Conservation (phyloP, 345 rosid genomes). For the Acer saccharum region DNA sequence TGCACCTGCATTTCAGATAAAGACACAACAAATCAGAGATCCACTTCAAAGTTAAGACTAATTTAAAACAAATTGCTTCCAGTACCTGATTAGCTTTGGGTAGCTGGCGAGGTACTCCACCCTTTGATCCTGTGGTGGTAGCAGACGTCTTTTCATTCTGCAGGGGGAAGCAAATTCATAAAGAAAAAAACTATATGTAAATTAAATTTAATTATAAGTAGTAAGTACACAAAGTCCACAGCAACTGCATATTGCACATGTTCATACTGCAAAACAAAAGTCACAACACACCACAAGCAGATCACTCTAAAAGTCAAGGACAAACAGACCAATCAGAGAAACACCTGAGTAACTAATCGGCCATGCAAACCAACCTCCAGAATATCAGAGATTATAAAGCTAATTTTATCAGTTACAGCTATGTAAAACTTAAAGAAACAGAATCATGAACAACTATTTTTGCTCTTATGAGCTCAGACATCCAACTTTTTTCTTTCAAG, state of each 20-base stretch:
- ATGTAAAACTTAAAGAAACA: not conserved
- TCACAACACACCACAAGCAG: not conserved
- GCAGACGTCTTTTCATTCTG: conserved; percentile 61
- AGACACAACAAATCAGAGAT: conserved; percentile 8
- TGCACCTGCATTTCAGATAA: conserved; percentile 41
- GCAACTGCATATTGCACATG: not conserved
- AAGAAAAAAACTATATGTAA: conserved; percentile 7
- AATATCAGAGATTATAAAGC: not conserved
- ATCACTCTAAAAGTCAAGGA: not conserved
- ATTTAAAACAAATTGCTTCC: not conserved
- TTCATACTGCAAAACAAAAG: not conserved
- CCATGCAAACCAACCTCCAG: not conserved
- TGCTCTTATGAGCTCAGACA: not conserved
- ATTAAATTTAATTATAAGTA: not conserved
- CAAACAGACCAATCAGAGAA: not conserved
- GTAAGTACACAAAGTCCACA: not conserved
- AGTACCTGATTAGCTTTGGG: conserved; percentile 60
- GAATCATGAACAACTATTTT: not conserved
- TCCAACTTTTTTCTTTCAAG: not conserved
- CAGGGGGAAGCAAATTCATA: conserved; percentile 24
- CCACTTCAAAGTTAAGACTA: conserved; percentile 3
- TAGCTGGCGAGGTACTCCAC: conserved; percentile 29
- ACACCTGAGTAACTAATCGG: not conserved
- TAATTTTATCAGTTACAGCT: not conserved
- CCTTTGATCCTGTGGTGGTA: conserved; percentile 41